These are phyloP conservation scores for Plectosphaerella plurivora DNA, from an alignment of 2,329 filamentous ascomycete genomes.

Conservation along the genomic window DNA sequence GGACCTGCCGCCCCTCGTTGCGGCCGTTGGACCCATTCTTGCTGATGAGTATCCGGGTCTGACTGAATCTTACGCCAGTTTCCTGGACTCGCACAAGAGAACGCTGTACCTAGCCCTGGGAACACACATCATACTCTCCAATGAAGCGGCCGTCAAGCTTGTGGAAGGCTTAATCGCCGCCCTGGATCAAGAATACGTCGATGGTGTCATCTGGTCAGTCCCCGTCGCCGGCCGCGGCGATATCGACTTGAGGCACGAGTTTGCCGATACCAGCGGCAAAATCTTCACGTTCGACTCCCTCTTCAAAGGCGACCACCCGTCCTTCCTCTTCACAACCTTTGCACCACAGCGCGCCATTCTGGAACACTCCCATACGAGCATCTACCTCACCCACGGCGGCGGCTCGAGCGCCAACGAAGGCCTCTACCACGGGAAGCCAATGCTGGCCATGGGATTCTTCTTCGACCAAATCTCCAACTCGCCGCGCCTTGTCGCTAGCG, in stretches of 20 bases:
- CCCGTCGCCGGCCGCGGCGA: constrained; percentile 15
- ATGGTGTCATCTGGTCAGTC: constrained; percentile 35
- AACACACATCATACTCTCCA: constrained; percentile 30
- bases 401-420: constrained; percentile 35
- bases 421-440: constrained; percentile 30
- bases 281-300: constrained; percentile 20
- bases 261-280: constrained; percentile 17
- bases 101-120: constrained; percentile 34
- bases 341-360: constrained; percentile 36
- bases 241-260: constrained; percentile 14
- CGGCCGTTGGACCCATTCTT: constrained; percentile 34
- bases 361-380: constrained; percentile 22
- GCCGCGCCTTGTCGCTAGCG: constrained; percentile 25
- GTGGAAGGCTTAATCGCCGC: constrained; percentile 7
- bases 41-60: constrained; percentile 26
- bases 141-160: constrained; percentile 23
- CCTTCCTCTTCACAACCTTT: constrained; percentile 27
- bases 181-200: constrained; percentile 17
- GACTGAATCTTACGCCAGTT: constrained; percentile 17
- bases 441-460: constrained; percentile 31
- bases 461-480: constrained; percentile 36
- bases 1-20: constrained; percentile 33
- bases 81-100: constrained; percentile 23
- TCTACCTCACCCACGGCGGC: constrained; percentile 38
- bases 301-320: constrained; percentile 19